phyloP scores from a whole-genome alignment of 2,329 filamentous ascomycete species.

The Paecilomyces fulvus region DNA sequence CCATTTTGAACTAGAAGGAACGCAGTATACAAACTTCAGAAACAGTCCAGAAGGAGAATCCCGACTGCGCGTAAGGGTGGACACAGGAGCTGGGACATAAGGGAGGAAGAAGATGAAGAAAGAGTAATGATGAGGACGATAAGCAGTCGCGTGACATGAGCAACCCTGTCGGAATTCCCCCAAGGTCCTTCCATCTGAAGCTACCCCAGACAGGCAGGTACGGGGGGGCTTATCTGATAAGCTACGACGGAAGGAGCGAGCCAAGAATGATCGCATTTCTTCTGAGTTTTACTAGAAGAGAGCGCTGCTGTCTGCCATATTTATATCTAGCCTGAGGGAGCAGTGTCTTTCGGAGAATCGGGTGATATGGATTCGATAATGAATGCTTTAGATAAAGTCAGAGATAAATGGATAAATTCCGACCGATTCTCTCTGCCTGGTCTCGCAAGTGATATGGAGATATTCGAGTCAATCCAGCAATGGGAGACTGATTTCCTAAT shows the following conservation, averaged over 20 bases:
- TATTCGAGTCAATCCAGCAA: neutral
- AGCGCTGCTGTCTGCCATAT: neutral
- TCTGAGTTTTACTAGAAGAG: no score
- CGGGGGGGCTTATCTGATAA: conserved; percentile 1
- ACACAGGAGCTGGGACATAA: neutral
- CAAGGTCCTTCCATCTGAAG: neutral
- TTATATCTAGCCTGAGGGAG: neutral
- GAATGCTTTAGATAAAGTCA: neutral
- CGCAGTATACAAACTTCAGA: neutral
- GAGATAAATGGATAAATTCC: neutral
- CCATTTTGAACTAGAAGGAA: conserved; percentile 2
- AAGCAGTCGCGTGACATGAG: neutral
- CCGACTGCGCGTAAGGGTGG: neutral
- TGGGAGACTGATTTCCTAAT: neutral
- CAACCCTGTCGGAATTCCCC: neutral
- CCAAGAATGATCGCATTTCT: neutral
- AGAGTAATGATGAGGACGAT: neutral
- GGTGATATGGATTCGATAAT: neutral
- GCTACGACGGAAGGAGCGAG: neutral
- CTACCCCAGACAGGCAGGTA: neutral
- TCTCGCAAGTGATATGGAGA: neutral
- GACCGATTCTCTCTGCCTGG: neutral
- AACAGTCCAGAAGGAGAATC: neutral
- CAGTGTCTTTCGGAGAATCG: neutral
- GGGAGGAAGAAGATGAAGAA: neutral